Conservation (phyloP, 2,329 filamentous ascomycete genomes). For the Aureobasidium namibiae region DNA sequence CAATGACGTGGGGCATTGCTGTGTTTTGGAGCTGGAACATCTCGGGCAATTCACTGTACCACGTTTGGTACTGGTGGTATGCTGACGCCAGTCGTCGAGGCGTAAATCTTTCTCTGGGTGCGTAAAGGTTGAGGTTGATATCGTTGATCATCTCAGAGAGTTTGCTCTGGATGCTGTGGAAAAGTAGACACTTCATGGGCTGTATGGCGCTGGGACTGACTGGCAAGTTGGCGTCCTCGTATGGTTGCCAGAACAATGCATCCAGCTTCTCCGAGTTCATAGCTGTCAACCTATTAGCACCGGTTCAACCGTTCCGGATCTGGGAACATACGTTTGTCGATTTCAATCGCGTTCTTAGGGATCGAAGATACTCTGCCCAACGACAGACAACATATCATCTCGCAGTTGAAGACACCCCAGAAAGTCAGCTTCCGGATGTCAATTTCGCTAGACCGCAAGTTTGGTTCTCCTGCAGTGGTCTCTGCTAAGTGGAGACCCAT, state of each 20-base stretch:
- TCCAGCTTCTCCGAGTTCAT: constrained; percentile 18
- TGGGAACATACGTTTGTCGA: constrained; percentile 35
- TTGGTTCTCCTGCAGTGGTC: constrained; percentile 22
- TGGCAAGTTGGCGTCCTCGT: constrained; percentile 26
- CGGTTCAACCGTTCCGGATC: constrained; percentile 8
- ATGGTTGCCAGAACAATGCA: constrained; percentile 28
- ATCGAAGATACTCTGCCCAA: constrained; percentile 41
- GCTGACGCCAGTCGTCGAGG: constrained; percentile 54
- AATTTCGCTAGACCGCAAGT: constrained; percentile 33
- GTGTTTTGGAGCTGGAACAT: constrained; percentile 57
- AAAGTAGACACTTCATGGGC: constrained; percentile 45
- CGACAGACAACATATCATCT: constrained; percentile 41
- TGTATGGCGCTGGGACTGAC: constrained; percentile 58
- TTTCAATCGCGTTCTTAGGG: constrained; percentile 40
- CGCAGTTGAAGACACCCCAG: constrained; percentile 44
- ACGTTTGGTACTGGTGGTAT: constrained; percentile 61
- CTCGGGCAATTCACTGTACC: constrained; percentile 61
- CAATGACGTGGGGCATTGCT: constrained; percentile 64
- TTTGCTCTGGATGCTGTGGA: constrained; percentile 52
- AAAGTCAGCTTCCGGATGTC: constrained; percentile 45
- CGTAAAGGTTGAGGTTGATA: constrained; percentile 63
- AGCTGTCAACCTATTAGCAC: neutral
- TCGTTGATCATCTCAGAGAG: constrained; percentile 67
- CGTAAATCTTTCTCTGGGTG: constrained; percentile 57
- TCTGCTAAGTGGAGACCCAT: constrained; percentile 55